These are phyloP conservation scores for Gliomastix tumulicola DNA, from an alignment of 2,329 filamentous ascomycete species.

Conservation along the genomic window DNA sequence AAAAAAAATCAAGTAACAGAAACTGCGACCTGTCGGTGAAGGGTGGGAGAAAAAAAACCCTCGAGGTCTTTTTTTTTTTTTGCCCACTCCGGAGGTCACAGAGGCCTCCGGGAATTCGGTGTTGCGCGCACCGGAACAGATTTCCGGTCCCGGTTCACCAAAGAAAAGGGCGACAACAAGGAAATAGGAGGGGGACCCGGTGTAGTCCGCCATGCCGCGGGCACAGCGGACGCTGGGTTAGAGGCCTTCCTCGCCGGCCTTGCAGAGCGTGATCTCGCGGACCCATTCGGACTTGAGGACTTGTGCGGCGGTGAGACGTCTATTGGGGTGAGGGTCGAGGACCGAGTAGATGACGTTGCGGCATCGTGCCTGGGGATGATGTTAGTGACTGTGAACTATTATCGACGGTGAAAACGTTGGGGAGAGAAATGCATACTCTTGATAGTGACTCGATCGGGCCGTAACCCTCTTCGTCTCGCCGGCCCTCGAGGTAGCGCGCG, in stretches of 20 bases:
- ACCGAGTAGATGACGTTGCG: slow-evolving; percentile 99
- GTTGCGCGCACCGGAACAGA: too few relatives aligned
- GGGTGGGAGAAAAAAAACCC: too few relatives aligned
- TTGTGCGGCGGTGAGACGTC: slow-evolving; percentile 91
- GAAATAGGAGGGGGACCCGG: too few relatives aligned
- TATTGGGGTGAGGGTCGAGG: slow-evolving; percentile 84
- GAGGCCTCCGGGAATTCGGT: too few relatives aligned
- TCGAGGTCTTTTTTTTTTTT: too few relatives aligned
- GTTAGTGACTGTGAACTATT: slow-evolving; percentile 10
- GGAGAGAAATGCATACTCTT: slow-evolving; percentile 2
- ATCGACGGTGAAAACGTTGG: background rate
- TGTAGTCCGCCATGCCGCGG: too few relatives aligned
- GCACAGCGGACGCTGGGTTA: slow-evolving; percentile 35
- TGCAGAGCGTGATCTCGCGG: slow-evolving; percentile 93
- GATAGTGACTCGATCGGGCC: slow-evolving; percentile 79
- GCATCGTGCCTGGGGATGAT: slow-evolving; percentile 70
- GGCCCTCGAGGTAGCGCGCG: slow-evolving; percentile 84
- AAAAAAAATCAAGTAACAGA: too few relatives aligned
- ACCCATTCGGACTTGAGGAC: slow-evolving; percentile 98
- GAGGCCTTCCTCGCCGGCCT: slow-evolving; percentile 91
- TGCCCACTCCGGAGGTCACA: too few relatives aligned
- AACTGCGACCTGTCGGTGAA: too few relatives aligned
- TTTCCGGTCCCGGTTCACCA: too few relatives aligned
- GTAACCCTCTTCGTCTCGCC: slow-evolving; percentile 92
- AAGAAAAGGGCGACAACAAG: too few relatives aligned